Base-by-base conservation (phyloP, 2,329 filamentous ascomycete species). In the Mycosphaerella sp. region DNA sequence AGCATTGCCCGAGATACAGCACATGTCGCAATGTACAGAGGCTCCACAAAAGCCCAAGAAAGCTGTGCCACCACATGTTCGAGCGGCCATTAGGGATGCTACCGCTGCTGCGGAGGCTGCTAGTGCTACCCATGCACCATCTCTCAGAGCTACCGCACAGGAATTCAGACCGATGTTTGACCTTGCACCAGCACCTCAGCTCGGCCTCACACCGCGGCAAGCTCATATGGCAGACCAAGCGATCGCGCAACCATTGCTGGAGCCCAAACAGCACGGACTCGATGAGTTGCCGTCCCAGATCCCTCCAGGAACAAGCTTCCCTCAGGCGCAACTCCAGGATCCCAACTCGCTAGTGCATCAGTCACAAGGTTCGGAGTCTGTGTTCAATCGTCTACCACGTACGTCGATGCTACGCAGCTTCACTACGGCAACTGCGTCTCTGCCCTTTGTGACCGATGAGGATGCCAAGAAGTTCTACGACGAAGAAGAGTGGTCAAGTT, bases 61-160 rank as follows among this genome's bases (percentile, higher is more conserved):
- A 42, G 32, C 31, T 34, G 48, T 56, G 17, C 49, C 54, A n/a
- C 50, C 54, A 34, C 54, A 56, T 48, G 45, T 56, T 31, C 54
- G 54, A 11, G 49, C 46, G 49, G 54, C 54, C 23, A 34, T 45
- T n/a, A 44, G 29, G 29, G 39, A 53, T n/a, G 45, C 45, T 17
- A 40, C 51, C 34, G 45, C 48, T 26, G 51, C 54, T 39, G 29
- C 43, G 9, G 41, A 23, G 10, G 48, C 10, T 17, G 21, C 11
- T 34, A 31, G 32, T 9, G 14, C 32, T 32, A 17, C 21, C 42
- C n/a, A 31, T 14, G n/a, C n/a, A 23, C 59, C 50, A 14, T 59
- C 61, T 6, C 55, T 66, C 3, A 55, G 64, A 51, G 62, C 63
- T 9, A 65, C 62, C 23, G 64, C 64, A 6, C 41, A 54, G 39